Base-by-base conservation (phyloP, 2,329 filamentous ascomycete species). In the Aspergillus quadrilineatus region DNA sequence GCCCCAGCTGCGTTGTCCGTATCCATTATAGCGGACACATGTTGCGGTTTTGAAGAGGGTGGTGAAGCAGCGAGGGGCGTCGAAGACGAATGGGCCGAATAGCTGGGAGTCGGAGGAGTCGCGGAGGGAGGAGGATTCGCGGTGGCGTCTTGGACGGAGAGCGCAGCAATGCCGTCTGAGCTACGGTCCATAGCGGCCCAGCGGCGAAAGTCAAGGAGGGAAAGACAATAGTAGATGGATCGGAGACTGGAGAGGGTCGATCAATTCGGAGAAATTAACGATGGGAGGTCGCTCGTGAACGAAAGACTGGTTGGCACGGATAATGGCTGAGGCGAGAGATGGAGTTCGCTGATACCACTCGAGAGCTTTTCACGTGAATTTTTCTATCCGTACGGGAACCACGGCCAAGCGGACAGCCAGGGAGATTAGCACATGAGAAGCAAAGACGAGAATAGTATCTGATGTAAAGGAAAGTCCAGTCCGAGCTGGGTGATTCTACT, bases 21-120 rank as follows among this genome's bases (percentile, higher is more conserved):
- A 28, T 78, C 75, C 69, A 77, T 77, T 61, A 70, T 63, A 57
- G 64, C 57, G 58, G 65, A 60, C 45, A 65, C 66, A 69, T 71
- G 60, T 34, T 70, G 63, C 34, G 61, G 52, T 17, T 60, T 49
- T 36, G 61, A 50, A 44, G 61, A 46, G 34, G 61, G 32, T 26
- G 56, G 43, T 49, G 52, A 53, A 55, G 58, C 48, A 58, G 61
- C 26, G 46, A 46, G 29, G 32, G 57, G 56, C 32, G 56, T 59
- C 47, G 63, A 50, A 55, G 60, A 60, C 47, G 58, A 44, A 41
- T 53, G 32, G 42, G 58, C 46, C 9, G 60, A 61, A 43, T 46
- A 51, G n/a, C 30, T 52, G 10, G 45, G 50, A 42, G 53, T 50
- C 10, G 51, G 42, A 14, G 51, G 42, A 14, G 50, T 53, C n/a